Conservation (phyloP, 345 rosid genomes). For the Citrus sp. region DNA sequence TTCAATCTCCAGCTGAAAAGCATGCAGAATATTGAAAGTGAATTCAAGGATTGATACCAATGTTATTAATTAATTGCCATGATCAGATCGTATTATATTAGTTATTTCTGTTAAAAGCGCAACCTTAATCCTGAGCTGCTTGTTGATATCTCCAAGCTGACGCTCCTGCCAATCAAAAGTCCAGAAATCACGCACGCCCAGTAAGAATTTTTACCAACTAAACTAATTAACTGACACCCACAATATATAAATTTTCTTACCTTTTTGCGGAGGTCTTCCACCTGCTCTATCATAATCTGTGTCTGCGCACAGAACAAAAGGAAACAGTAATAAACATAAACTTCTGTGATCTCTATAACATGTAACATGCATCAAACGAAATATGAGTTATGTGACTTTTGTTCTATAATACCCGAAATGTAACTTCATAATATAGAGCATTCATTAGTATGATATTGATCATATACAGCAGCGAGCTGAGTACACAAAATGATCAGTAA, state of each 20-base stretch:
- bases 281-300: constrained; percentile 72
- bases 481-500: too few species aligned
- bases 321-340: background rate
- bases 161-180: constrained; percentile 55
- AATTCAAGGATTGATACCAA: background rate
- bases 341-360: background rate
- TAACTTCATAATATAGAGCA: background rate
- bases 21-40: background rate
- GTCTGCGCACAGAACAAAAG: constrained; percentile 35
- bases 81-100: too few species aligned
- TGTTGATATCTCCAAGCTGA: constrained; percentile 85
- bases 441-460: background rate
- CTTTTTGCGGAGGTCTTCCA: constrained; percentile 85
- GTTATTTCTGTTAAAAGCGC: background rate
- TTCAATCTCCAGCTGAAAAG: constrained; percentile 60
- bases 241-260: constrained; percentile 23
- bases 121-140: constrained; percentile 78
- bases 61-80: background rate
- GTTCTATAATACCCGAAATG: too few species aligned
- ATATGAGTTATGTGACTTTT: too few species aligned
- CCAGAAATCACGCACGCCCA: background rate
- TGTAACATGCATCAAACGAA: background rate
- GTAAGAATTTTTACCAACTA: too few species aligned
- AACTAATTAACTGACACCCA: too few species aligned
- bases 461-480: too few species aligned